A percentile compares a stretch with the other conserved stretches of the same genome.
These are phyloP conservation scores for Acanthamoeba triangularis DNA, from an alignment of 208 protist species.

Conservation along the genomic window DNA sequence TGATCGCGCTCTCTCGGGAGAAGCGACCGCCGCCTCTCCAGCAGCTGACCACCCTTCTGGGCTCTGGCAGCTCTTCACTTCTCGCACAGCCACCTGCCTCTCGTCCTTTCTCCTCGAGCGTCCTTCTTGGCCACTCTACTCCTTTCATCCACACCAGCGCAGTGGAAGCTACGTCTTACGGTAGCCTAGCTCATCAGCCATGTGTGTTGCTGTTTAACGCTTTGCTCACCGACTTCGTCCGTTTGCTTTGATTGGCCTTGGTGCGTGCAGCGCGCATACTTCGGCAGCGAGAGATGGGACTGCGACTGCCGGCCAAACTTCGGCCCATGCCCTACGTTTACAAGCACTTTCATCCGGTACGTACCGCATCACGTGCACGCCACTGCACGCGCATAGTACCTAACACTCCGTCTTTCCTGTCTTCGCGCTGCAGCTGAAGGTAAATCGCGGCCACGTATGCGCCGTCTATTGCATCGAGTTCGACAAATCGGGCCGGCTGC, in stretches of 20 bases:
- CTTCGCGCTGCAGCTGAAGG: slow-evolving; percentile 20
- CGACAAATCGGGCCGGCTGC: slow-evolving; percentile 41
- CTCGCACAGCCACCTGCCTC: not conserved
- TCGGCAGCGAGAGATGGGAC: slow-evolving; percentile 33
- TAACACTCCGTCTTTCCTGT: not conserved
- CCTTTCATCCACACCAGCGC: not conserved
- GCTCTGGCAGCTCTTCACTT: not conserved
- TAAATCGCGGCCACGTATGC: slow-evolving; percentile 58
- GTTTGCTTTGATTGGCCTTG: not conserved
- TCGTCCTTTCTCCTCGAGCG: not conserved
- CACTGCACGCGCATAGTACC: not conserved
- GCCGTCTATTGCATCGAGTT: slow-evolving; percentile 77
- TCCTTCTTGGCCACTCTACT: not conserved
- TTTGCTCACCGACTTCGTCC: not conserved
- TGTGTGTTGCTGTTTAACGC: not conserved
- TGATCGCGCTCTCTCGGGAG: not conserved
- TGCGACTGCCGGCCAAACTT: slow-evolving; percentile 49
- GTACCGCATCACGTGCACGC: not conserved
- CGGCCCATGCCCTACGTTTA: slow-evolving; percentile 52
- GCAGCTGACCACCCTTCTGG: slow-evolving; percentile 17
- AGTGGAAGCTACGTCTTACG: slow-evolving; percentile 7
- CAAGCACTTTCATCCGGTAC: slow-evolving; percentile 9
- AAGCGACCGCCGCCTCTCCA: slow-evolving; percentile 20
- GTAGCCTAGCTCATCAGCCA: not conserved
- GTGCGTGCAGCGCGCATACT: not conserved